These are phyloP conservation scores for Hibiscus trionum DNA, from an alignment of 345 rosid species.

Conservation along the genomic window DNA sequence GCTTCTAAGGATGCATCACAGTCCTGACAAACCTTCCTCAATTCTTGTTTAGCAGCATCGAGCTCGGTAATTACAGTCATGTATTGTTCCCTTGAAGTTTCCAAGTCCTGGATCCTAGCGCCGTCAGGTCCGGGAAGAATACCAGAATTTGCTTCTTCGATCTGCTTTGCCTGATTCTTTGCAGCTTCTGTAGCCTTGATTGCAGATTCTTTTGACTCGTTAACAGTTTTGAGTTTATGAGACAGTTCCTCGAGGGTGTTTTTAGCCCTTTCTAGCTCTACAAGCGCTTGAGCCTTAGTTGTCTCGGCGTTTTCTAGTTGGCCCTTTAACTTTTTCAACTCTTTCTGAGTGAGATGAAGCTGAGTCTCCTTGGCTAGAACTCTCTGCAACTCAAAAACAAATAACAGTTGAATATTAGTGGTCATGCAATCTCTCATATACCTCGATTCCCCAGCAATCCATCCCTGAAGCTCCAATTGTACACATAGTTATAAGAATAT, in stretches of 20 bases:
- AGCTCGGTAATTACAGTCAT: slow-evolving; percentile 49
- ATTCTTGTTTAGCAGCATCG: slow-evolving; percentile 70
- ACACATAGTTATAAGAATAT: background rate
- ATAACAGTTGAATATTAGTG: background rate
- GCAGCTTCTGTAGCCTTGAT: slow-evolving; percentile 62
- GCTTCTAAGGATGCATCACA: slow-evolving; percentile 42
- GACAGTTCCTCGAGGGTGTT: slow-evolving; percentile 60
- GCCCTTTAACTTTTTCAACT: slow-evolving; percentile 65
- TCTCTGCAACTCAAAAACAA: slow-evolving; percentile 34
- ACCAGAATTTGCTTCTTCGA: slow-evolving; percentile 44
- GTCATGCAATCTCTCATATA: background rate
- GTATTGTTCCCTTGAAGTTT: slow-evolving; percentile 52
- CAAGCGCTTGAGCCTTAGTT: slow-evolving; percentile 60
- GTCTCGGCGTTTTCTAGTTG: slow-evolving; percentile 71
- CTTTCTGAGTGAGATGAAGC: slow-evolving; percentile 77
- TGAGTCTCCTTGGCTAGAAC: slow-evolving; percentile 75
- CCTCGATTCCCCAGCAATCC: background rate
- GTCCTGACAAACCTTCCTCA: slow-evolving; percentile 61
- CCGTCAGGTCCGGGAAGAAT: slow-evolving; percentile 31
- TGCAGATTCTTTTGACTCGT: slow-evolving; percentile 55
- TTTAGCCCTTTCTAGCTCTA: slow-evolving; percentile 70
- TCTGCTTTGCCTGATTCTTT: slow-evolving; percentile 39
- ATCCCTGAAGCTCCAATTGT: background rate
- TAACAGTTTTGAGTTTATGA: slow-evolving; percentile 44
- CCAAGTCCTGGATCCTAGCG: slow-evolving; percentile 45